Evolutionary conservation across 768 basidiomycete species (phyloP).

Genomic region (Leccinum uliginosum): DNA sequence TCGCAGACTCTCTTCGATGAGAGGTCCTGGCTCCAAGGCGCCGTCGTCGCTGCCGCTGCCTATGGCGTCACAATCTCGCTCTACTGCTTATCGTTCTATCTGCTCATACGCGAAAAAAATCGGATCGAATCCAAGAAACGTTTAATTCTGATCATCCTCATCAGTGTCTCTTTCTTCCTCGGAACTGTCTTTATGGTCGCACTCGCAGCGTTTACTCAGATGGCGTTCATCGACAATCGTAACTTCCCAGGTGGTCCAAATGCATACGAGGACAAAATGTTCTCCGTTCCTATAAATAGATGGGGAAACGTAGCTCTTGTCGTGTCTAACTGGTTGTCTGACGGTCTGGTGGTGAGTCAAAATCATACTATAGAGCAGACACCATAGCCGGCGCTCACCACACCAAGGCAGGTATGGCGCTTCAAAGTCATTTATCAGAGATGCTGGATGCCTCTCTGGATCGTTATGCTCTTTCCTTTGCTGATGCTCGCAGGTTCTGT

Average conservation of each 20-base stretch:
- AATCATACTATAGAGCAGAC: neutral
- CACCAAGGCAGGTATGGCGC: neutral
- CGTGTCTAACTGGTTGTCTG: neutral
- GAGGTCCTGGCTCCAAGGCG: neutral
- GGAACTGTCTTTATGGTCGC: neutral
- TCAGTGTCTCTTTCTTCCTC: neutral
- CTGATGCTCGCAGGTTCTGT: neutral
- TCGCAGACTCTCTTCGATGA: neutral
- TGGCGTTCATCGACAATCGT: neutral
- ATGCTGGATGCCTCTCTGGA: neutral
- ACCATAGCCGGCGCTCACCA: neutral
- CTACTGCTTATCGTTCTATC: neutral
- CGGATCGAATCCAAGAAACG: neutral
- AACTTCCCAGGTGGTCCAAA: neutral
- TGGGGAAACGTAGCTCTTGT: neutral
- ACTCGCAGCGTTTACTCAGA: neutral
- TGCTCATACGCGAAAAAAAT: neutral
- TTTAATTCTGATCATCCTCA: neutral
- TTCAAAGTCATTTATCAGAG: neutral
- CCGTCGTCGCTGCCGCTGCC: neutral
- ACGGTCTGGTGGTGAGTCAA: neutral
- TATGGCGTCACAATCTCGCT: neutral
- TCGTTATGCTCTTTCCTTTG: neutral
- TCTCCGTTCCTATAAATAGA: neutral
- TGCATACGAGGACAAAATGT: neutral